Evolutionary conservation across 805 yeast species (phyloP).

Genomic region (Saccharomycopsis guyanensis): DNA sequence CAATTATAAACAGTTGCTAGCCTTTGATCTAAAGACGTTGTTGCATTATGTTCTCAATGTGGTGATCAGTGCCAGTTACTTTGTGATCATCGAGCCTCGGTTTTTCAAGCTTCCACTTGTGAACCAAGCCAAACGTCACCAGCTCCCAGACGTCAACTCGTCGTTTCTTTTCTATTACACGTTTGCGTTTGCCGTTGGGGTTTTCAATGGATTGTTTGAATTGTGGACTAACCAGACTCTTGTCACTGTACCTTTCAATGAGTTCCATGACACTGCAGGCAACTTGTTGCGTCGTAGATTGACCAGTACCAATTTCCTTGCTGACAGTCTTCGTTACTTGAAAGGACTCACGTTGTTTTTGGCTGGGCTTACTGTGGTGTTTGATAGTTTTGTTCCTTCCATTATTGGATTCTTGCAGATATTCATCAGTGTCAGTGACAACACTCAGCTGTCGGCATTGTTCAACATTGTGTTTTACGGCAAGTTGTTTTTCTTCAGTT

Average conservation of each 20-base stretch:
- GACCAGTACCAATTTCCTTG: neutral
- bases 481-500: slow-evolving; percentile 6
- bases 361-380: neutral
- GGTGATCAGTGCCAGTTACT: slow-evolving; percentile 2
- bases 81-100: slow-evolving; percentile 1
- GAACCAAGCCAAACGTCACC: slow-evolving; percentile 15
- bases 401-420: slow-evolving; percentile 1
- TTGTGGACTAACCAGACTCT: slow-evolving; percentile 10
- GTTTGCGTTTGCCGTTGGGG: slow-evolving; percentile 6
- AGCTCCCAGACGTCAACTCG: slow-evolving; percentile 12
- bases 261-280: slow-evolving; percentile 4
- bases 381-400: slow-evolving; percentile 2
- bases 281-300: slow-evolving; percentile 1
- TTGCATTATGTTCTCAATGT: neutral
- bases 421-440: neutral
- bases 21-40: neutral
- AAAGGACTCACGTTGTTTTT: neutral
- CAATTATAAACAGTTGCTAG: slow-evolving; percentile 1
- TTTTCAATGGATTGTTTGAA: slow-evolving; percentile 4
- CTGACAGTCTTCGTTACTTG: neutral
- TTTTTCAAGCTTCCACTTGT: slow-evolving; percentile 4
- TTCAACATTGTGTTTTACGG: neutral
- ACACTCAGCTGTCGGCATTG: neutral
- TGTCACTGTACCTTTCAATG: slow-evolving; percentile 5
- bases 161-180: slow-evolving; percentile 12